A percentile compares a stretch with the other conserved stretches of the same genome.
These are phyloP conservation scores for Rostrohypoxylon terebratum DNA, from an alignment of 495 filamentous ascomycete species.

Conservation along the genomic window DNA sequence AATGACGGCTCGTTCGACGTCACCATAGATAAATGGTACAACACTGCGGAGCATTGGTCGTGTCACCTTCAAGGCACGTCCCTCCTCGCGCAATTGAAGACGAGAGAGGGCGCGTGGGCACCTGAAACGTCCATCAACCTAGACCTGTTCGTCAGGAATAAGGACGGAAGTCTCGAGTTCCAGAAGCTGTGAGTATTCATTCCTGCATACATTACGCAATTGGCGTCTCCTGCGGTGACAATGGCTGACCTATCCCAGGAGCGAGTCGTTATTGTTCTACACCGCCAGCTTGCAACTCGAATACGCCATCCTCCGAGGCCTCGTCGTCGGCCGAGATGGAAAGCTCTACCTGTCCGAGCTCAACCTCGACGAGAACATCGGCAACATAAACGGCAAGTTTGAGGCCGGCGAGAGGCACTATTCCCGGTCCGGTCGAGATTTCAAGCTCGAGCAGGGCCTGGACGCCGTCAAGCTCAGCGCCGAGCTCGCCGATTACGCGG, in stretches of 20 bases:
- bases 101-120: conserved; percentile 14
- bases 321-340: conserved; percentile 36
- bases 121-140: conserved; percentile 35
- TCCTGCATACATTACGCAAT: no score
- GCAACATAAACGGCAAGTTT: conserved; percentile 40
- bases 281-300: conserved; percentile 26
- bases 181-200: conserved; percentile 28
- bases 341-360: conserved; percentile 32
- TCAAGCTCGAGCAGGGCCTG: conserved; percentile 23
- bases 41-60: conserved; percentile 37
- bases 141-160: conserved; percentile 38
- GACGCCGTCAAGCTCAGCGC: conserved; percentile 25
- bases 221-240: background rate
- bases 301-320: conserved; percentile 16
- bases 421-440: conserved; percentile 30
- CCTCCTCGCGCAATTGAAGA: conserved; percentile 28
- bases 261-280: conserved; percentile 34
- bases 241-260: conserved; percentile 21
- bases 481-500: conserved; percentile 32
- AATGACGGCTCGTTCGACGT: conserved; percentile 34
- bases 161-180: conserved; percentile 35
- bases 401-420: conserved; percentile 28
- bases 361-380: conserved; percentile 38
- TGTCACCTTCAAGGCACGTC: conserved; percentile 21
- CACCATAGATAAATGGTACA: conserved; percentile 25